Base-by-base conservation (phyloP, 2,329 filamentous ascomycete species). In the Talaromyces albobiverticillius region DNA sequence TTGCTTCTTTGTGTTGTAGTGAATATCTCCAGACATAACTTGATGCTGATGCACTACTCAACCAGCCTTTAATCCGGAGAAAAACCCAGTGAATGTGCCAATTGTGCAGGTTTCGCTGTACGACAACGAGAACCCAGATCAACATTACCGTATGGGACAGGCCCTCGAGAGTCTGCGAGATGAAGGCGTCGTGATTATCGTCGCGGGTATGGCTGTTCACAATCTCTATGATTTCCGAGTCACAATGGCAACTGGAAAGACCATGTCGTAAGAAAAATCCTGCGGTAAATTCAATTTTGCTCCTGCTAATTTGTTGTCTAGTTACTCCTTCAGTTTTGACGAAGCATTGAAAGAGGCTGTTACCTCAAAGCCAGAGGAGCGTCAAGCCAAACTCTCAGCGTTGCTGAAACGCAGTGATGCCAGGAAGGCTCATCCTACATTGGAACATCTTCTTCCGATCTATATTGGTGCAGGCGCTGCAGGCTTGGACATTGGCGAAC, bases 201-300 rank as follows among this genome's bases (percentile, higher is more conserved):
- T 82, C 22, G 86, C 86, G 0, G 88, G 88, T 10, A 90, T 90
- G 86, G 85, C 86, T 0, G 87, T 88, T 20, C 86, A 89, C 62
- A 89, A 89, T 60, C 72, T 88, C 32, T 76, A 81, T 1, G 82
- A 88, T 59, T 48, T 82, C 61, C 71, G 71, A 16, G 23, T 18
- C 16, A 51, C 40, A n/a, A 41, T 38, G 36, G 20, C 31, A 40
- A 32, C 53, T 6, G 47, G 40, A 18, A 29, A 47, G 32, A 46
- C 16, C 23, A 55, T 55, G 53, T 42, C 53, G 53, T 55, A 42
- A 55, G 53, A 26, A 26, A 25, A 5, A 23, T 18, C 34, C 10
- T 14, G n/a, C 22, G 4, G 18, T 18, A 42, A 20, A 36, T 23
- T 14, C 2, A 36, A 20, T 8, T 51, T 36, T 26, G 8, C n/a